phyloP scores from a whole-genome alignment of 345 rosid species.

The Orychophragmus violaceus region DNA sequence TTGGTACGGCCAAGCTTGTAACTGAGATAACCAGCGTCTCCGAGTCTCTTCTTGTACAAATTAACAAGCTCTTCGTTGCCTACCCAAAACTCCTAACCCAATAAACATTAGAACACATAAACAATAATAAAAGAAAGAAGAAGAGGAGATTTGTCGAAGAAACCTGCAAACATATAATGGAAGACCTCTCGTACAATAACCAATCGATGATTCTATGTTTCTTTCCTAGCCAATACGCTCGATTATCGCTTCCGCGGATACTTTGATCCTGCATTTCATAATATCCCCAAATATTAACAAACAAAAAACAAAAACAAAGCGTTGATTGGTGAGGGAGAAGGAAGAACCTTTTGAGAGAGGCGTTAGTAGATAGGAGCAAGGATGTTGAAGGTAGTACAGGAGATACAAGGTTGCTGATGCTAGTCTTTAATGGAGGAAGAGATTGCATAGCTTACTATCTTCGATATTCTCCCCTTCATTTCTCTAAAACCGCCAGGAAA shows the following conservation, averaged over 20 bases:
- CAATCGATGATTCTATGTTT: constrained; percentile 77
- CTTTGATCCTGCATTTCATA: constrained; percentile 43
- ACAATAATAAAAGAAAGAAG: no score
- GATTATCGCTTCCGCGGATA: constrained; percentile 69
- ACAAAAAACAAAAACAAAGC: no score
- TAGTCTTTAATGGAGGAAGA: constrained; percentile 62
- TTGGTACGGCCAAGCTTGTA: constrained; percentile 82
- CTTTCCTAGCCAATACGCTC: constrained; percentile 61
- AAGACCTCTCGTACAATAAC: constrained; percentile 66
- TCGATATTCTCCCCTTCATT: constrained; percentile 50
- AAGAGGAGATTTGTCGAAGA: no score
- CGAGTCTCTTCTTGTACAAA: constrained; percentile 73
- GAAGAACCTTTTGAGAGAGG: constrained; percentile 43
- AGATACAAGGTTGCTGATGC: no score
- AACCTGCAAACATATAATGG: constrained; percentile 93
- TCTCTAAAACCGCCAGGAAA: constrained; percentile 16
- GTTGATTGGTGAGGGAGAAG: no score
- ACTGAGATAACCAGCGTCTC: constrained; percentile 71
- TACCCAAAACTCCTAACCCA: constrained; percentile 88
- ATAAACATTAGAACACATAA: background rate
- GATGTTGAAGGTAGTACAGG: constrained; percentile 80
- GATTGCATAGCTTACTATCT: constrained; percentile 84
- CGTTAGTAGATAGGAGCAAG: constrained; percentile 88
- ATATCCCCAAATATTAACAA: no score
- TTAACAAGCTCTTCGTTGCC: constrained; percentile 81